Percentiles rank a stretch among this genome's conserved stretches.
phyloP scores from a whole-genome alignment of 192 early-diverging fungal species.

The Jimgerdemannia lactiflua region DNA sequence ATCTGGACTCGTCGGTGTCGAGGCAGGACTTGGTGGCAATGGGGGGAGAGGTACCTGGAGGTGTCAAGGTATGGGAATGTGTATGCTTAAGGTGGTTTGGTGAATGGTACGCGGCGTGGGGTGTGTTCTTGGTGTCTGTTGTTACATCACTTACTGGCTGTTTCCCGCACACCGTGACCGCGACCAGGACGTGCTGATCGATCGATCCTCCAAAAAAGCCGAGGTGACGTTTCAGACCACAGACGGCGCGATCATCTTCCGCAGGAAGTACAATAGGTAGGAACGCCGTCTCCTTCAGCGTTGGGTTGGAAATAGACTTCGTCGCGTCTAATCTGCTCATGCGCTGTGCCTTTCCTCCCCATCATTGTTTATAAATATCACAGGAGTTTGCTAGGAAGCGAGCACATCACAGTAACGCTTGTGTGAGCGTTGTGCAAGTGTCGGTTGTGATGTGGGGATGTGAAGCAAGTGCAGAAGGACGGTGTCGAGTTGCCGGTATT shows the following conservation, averaged over 20 bases:
- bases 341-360: too few species aligned
- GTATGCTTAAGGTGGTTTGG: not conserved
- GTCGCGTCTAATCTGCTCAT: too few species aligned
- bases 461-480: too few species aligned
- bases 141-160: not conserved
- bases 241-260: constrained; percentile 16
- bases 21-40: not conserved
- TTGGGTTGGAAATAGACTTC: too few species aligned
- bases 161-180: not conserved
- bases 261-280: constrained; percentile 17
- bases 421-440: not conserved
- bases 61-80: constrained; percentile 13
- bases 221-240: constrained; percentile 9
- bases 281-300: not conserved
- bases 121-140: not conserved
- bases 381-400: not conserved
- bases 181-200: constrained; percentile 8
- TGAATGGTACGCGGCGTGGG: too few species aligned
- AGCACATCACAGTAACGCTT: not conserved
- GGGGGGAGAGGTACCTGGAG: constrained; percentile 10
- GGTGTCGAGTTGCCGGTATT: too few species aligned
- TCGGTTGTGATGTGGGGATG: too few species aligned
- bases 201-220: constrained; percentile 13
- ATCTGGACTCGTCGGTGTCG: not conserved
- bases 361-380: not conserved